These are phyloP conservation scores for Mycena galopus DNA, from an alignment of 768 basidiomycete genomes.

Conservation along the genomic window DNA sequence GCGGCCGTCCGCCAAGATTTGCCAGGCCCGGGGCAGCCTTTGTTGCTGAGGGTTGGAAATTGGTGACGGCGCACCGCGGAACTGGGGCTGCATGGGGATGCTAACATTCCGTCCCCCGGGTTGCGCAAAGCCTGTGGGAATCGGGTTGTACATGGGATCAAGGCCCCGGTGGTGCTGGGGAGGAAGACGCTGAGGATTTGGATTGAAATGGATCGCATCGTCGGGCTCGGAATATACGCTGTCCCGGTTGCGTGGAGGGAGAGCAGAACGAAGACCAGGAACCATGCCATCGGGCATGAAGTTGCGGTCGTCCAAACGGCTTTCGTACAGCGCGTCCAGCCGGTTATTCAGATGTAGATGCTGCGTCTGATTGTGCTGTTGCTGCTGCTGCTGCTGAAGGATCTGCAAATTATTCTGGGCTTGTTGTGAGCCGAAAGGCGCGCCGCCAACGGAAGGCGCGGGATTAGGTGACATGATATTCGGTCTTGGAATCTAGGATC, in stretches of 20 bases:
- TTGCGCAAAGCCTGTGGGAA: slow-evolving; percentile 64
- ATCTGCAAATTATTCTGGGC: slow-evolving; percentile 54
- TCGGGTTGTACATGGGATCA: slow-evolving; percentile 69
- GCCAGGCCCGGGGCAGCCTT: slow-evolving; percentile 86
- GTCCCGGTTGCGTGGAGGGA: slow-evolving; percentile 73
- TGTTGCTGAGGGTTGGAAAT: slow-evolving; percentile 63
- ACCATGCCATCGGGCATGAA: slow-evolving; percentile 91
- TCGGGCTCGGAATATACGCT: slow-evolving; percentile 72
- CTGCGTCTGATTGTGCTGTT: slow-evolving; percentile 62
- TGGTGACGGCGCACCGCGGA: slow-evolving; percentile 80
- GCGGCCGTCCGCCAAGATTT: slow-evolving; percentile 85
- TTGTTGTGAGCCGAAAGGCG: slow-evolving; percentile 51
- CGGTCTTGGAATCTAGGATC: slow-evolving; percentile 48
- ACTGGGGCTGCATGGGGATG: slow-evolving; percentile 70
- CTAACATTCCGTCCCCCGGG: slow-evolving; percentile 69
- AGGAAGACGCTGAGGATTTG: slow-evolving; percentile 68
- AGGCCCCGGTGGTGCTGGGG: slow-evolving; percentile 64
- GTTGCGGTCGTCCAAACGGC: slow-evolving; percentile 78
- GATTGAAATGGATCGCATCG: slow-evolving; percentile 72
- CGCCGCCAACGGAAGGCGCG: slow-evolving; percentile 43
- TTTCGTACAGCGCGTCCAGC: slow-evolving; percentile 79
- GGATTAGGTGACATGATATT: slow-evolving; percentile 39
- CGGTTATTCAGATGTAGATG: slow-evolving; percentile 61
- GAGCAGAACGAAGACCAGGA: slow-evolving; percentile 80
- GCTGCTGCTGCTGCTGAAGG: slow-evolving; percentile 55